Percentiles rank a stretch among this genome's conserved stretches.
Evolutionary conservation across 768 basidiomycete genomes (phyloP).

Genomic region (Rhizopogon vinicolor): DNA sequence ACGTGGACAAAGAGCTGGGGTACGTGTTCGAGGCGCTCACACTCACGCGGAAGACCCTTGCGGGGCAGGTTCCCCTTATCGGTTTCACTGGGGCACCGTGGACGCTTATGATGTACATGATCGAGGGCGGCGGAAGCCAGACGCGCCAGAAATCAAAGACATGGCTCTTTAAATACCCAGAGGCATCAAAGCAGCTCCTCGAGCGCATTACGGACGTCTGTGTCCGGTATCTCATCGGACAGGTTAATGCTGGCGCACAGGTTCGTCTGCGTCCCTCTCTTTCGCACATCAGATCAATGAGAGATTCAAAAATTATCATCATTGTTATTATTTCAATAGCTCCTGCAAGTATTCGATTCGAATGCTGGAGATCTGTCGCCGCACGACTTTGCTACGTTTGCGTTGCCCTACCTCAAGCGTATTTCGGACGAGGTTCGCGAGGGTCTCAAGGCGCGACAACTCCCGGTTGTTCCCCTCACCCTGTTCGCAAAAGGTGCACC

Average conservation of each 20-base stretch:
- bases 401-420: constrained; percentile 70
- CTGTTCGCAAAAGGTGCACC: constrained; percentile 96
- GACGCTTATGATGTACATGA: constrained; percentile 98
- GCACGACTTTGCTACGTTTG: constrained; percentile 79
- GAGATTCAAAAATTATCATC: not conserved
- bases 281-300: not conserved
- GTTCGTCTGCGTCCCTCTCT: constrained; percentile 36
- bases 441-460: constrained; percentile 46
- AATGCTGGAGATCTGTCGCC: constrained; percentile 92
- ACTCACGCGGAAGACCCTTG: constrained; percentile 70
- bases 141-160: constrained; percentile 88
- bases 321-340: constrained; percentile 36
- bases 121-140: constrained; percentile 93
- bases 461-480: constrained; percentile 73
- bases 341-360: constrained; percentile 96
- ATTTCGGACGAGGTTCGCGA: constrained; percentile 68
- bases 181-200: constrained; percentile 75
- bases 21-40: constrained; percentile 95
- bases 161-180: constrained; percentile 90
- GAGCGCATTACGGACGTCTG: constrained; percentile 82
- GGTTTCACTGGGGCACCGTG: constrained; percentile 98
- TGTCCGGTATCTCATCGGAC: constrained; percentile 86
- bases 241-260: constrained; percentile 95
- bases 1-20: constrained; percentile 78
- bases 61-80: constrained; percentile 90